Evolutionary conservation across 805 yeast genomes (phyloP).

Genomic region (Isabelozyma rhagii): DNA sequence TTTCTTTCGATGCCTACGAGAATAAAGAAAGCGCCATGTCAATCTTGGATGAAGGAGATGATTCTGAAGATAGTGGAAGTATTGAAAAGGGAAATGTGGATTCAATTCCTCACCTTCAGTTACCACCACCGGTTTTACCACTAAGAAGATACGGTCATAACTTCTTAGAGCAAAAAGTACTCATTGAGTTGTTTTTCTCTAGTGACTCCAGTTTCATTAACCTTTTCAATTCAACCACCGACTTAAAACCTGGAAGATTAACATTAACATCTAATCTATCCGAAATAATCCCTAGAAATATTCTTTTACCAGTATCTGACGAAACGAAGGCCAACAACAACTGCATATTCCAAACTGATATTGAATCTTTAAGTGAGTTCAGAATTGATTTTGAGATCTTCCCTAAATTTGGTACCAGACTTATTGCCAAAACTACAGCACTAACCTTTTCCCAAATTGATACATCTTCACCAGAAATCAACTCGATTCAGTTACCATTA

Average conservation of each 20-base stretch:
- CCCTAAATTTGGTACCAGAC: conserved; percentile 91
- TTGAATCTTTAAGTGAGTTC: conserved; percentile 59
- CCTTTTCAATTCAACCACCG: conserved; percentile 40
- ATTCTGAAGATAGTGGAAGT: conserved; percentile 39
- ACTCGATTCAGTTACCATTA: conserved; percentile 59
- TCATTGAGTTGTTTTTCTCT: conserved; percentile 72
- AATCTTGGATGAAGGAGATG: conserved; percentile 25
- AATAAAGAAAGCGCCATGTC: conserved; percentile 14
- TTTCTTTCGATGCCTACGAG: not conserved
- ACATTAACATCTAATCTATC: conserved; percentile 73
- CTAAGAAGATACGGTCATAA: conserved; percentile 93
- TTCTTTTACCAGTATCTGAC: conserved; percentile 73
- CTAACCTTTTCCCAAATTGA: conserved; percentile 48
- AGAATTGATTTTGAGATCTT: conserved; percentile 83
- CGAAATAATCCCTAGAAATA: conserved; percentile 85
- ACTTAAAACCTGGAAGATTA: conserved; percentile 70
- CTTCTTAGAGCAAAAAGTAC: conserved; percentile 84
- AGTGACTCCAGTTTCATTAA: conserved; percentile 44
- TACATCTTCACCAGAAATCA: conserved; percentile 38
- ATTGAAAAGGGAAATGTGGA: conserved; percentile 46
- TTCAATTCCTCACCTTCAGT: conserved; percentile 80
- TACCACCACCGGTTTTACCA: conserved; percentile 97
- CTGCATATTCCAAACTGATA: conserved; percentile 80
- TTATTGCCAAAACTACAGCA: conserved; percentile 86
- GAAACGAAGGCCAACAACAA: conserved; percentile 42